Evolutionary conservation across 768 basidiomycete genomes (phyloP).

Genomic region (Tulasnella sp.): DNA sequence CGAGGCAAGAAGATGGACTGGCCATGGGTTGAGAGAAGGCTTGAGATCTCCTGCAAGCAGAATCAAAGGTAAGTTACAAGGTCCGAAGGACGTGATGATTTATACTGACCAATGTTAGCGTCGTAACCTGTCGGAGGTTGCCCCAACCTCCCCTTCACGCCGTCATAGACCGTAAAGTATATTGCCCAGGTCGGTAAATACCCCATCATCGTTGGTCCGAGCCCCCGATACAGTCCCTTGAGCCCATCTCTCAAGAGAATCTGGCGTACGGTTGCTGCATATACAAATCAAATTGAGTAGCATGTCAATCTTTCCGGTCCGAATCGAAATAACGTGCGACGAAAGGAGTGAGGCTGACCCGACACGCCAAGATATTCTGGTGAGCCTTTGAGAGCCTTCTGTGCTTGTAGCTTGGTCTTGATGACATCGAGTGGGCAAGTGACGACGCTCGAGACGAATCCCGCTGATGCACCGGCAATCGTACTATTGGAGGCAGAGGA

Average conservation of each 20-base stretch:
- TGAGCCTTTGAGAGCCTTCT: conserved; percentile 60
- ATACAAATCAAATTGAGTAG: not conserved
- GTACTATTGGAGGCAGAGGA: conserved; percentile 25
- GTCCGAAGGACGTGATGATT: not conserved
- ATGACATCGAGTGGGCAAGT: conserved; percentile 97
- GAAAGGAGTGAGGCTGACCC: conserved; percentile 37
- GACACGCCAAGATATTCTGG: conserved; percentile 67
- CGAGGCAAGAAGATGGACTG: conserved; percentile 84
- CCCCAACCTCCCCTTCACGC: conserved; percentile 79
- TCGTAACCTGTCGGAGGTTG: conserved; percentile 45
- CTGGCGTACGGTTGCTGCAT: conserved; percentile 46
- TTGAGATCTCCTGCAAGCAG: not conserved
- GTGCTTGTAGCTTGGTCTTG: conserved; percentile 97
- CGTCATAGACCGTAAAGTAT: conserved; percentile 96
- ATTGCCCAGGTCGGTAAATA: conserved; percentile 99
- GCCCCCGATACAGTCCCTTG: conserved; percentile 89
- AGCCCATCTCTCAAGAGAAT: conserved; percentile 64
- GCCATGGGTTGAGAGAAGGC: conserved; percentile 42
- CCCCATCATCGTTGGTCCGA: conserved; percentile 92
- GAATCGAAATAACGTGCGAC: conserved; percentile 5
- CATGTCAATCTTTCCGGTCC: conserved; percentile 24
- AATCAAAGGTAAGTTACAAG: not conserved
- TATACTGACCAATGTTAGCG: not conserved
- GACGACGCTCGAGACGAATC: conserved; percentile 82
- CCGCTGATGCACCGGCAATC: conserved; percentile 86